These are phyloP conservation scores for Zygosaccharomyces sapae DNA, from an alignment of 1,139 yeast species.

Conservation along the genomic window DNA sequence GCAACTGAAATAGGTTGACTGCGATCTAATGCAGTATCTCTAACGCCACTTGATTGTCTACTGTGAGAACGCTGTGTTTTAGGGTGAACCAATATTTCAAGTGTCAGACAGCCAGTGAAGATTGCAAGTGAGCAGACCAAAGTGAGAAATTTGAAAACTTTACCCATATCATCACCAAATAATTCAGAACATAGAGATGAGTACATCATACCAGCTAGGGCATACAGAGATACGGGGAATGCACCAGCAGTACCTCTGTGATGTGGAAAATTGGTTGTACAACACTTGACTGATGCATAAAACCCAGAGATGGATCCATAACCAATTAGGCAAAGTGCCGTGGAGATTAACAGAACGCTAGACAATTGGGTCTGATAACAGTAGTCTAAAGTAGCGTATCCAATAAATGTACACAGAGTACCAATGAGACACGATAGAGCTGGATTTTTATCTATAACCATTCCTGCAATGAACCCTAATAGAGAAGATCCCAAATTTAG, in stretches of 20 bases:
- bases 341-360: constrained; percentile 39
- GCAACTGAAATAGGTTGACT: constrained; percentile 9
- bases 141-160: constrained; percentile 35
- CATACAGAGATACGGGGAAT: constrained; percentile 56
- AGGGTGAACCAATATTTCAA: constrained; percentile 22
- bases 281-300: constrained; percentile 63
- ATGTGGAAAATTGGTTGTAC: constrained; percentile 65
- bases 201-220: constrained; percentile 43
- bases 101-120: constrained; percentile 33
- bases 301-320: constrained; percentile 63
- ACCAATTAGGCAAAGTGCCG: constrained; percentile 53
- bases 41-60: not conserved
- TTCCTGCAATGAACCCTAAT: constrained; percentile 68
- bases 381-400: constrained; percentile 40
- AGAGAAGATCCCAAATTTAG: constrained; percentile 60
- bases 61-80: not conserved
- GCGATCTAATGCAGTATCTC: not conserved
- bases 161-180: constrained; percentile 45
- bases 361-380: constrained; percentile 37
- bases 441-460: constrained; percentile 56
- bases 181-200: constrained; percentile 44
- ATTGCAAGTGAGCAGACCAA: constrained; percentile 33
- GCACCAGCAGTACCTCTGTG: constrained; percentile 70
- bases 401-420: constrained; percentile 43
- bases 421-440: constrained; percentile 51